These are phyloP conservation scores for Hypoxylon sp. DNA, from an alignment of 2,329 filamentous ascomycete species.

Conservation along the genomic window DNA sequence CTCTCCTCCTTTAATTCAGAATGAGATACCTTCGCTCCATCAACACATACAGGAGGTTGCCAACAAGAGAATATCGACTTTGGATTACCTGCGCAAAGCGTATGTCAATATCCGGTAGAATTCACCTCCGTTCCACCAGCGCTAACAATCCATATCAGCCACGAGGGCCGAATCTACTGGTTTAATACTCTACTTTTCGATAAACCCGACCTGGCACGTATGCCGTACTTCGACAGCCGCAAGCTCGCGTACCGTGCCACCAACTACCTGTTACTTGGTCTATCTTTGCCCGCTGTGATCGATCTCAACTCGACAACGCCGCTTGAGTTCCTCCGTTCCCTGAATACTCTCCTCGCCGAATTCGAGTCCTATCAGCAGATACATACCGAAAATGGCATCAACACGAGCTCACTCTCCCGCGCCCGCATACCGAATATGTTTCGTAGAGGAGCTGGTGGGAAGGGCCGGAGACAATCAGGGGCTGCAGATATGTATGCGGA, in stretches of 20 bases:
- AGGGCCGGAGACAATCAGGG: conserved; percentile 68
- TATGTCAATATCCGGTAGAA: conserved; percentile 61
- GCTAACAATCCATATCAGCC: conserved; percentile 62
- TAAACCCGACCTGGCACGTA: conserved; percentile 79
- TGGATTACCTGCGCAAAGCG: conserved; percentile 94
- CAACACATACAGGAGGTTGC: conserved; percentile 84
- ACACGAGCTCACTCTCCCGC: conserved; percentile 77
- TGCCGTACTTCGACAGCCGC: conserved; percentile 86
- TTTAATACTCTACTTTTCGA: conserved; percentile 97
- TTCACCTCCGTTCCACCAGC: background rate
- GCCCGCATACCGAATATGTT: conserved; percentile 88
- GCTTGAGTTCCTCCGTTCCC: conserved; percentile 85
- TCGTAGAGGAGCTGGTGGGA: conserved; percentile 71
- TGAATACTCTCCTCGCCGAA: conserved; percentile 87
- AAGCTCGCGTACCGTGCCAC: conserved; percentile 91
- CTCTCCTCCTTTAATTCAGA: conserved; percentile 47
- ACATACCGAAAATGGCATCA: conserved; percentile 80
- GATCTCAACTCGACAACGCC: conserved; percentile 86
- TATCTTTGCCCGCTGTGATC: conserved; percentile 89
- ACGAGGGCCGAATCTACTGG: conserved; percentile 96
- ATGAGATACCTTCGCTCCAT: conserved; percentile 64
- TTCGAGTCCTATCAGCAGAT: conserved; percentile 94
- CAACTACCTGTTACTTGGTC: conserved; percentile 91
- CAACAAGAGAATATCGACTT: conserved; percentile 91
- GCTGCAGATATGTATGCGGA: conserved; percentile 55